Base-by-base conservation (phyloP, 768 basidiomycete genomes). In the Boletus barrowsii region DNA sequence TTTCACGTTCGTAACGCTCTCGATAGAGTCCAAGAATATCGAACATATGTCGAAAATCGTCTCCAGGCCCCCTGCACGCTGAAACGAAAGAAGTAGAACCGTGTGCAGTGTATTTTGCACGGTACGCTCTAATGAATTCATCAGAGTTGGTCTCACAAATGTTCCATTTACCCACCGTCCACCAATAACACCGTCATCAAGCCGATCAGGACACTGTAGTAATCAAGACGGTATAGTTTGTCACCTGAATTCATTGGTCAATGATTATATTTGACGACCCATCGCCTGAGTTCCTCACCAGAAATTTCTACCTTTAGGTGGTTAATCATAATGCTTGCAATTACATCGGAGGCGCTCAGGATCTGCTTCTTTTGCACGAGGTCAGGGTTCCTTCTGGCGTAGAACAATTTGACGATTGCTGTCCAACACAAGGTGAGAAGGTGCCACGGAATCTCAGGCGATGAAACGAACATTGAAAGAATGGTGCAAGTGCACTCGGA, bases 321-420 rank as follows among this genome's bases (percentile, higher is more conserved):
- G 49, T 83, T 76, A 46, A 88, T 71, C 72, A 96, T 79, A 20
- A 95, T 77, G 2, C 80, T 73, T 1, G 94, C 89, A 30, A 99
- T 69, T 17, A 83, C 72, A 45, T 77, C 73, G 0, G 92, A 87
- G 3, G 90, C 83, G 20, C 83, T 81, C 17, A 76, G 64, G 14
- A 94, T 88, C 63, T 90, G 89, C 64, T 87, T 86, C 69, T 82
- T 88, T 66, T 95, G 93, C 15, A 77, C 62, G 4, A 79, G 56
- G 62, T 96, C 93, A 10, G 84, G 81, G 63, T 83, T 90, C 18
- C 93, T 83, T 55, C 91, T 79, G 13, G 84, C 83, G 65, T 91
- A 84, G 70, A 95, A 89, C 69, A 95, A 79, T 72, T 93, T 92
- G 56, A 92, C 86, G 63, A 92, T 83, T 14, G 93, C 92, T 94